Base-by-base conservation (phyloP, 805 yeast genomes). In the Sugiyamaella americana region DNA sequence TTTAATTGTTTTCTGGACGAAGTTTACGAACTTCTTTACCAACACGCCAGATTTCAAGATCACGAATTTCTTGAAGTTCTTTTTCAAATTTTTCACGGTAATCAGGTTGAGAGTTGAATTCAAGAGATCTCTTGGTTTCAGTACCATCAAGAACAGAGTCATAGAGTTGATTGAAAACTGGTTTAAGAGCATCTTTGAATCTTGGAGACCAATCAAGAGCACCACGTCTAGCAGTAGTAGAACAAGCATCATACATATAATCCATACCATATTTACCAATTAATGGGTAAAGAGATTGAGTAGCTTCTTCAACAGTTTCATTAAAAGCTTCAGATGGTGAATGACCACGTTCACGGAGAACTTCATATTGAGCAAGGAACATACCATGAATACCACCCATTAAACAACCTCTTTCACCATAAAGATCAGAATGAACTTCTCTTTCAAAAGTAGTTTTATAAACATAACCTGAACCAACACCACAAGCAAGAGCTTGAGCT, bases 331-430 rank as follows among this genome's bases (percentile, higher is more conserved):
- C 98, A 52, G 97, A 87, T 77, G 98, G 98, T 58, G 97, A 79
- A 83, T 93, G 98, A 59, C 98, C 98, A 70, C 94, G 88, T 79
- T 91, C 98, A 79, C 98, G 89, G 72, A 93, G 83, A 55, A 93
- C 98, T 76, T 93, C 98, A 81, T 93, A 93, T 79, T 93, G 98
- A 62, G 98, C 98, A 67, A 93, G 82, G 93, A 93, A 93, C 98
- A 93, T 93, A 82, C 98, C 98, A 80, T 93, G 98, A 79, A 93
- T 91, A 82, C 98, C 98, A 72, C 98, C 98, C 98, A 91, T 93
- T 63, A 93, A 79, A 78, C 98, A 93, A 70, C 98, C 98, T 80
- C 98, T 87, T 82, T 93, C 98, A 77, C 98, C 98, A 79, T 93
- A 93, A 68, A 93, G 79, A 73, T 93, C 98, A 58, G 98, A 89